Base-by-base conservation (phyloP, 345 rosid species). In the Hibiscus tridactylites region DNA sequence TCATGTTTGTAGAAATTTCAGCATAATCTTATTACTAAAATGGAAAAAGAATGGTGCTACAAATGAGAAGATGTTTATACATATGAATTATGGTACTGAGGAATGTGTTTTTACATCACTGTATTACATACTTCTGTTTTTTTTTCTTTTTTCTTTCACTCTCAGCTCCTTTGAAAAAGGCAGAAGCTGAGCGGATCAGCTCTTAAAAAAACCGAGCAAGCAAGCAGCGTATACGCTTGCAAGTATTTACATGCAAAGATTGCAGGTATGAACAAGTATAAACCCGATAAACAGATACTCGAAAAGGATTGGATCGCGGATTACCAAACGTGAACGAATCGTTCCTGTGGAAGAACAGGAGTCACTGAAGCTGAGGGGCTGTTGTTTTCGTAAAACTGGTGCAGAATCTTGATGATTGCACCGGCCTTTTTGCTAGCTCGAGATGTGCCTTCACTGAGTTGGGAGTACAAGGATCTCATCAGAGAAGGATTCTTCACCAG, bases 341-440 rank as follows among this genome's bases (percentile, higher is more conserved):
- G 87, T 49, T 78, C 97, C 62, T 85, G 84, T 44, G 71, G 85
- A 42, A 79, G 53, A 44, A 24, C 19, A 42, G 87, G 73, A 64
- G 77, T 62, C 28, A 50, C 57, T 9, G 80, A 71, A 67, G 80
- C 70, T 24, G 82, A 63, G 26, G 83, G 64, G 61, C 85, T 77
- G 65, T 80, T 77, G 65, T 79, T 81, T 74, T 91, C 97, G 17
- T 74, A 79, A 76, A 85, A 91, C 73, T 87, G 87, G 26, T 89
- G 98, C 10, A 89, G 92, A 73, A 89, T 57, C 80, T 83, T 82
- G 42, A 91, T 86, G 28, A 91, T 87, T 47, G 89, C 75, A 70
- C 87, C 74, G 16, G 94, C 90, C 70, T 89, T 91, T 85, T 80
- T 93, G 86, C 92, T 82, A 53, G 87, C 84, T 47, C 88, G 83